Conservation (phyloP, 108 stramenopile genomes). For the Pelagomonas calceolata region DNA sequence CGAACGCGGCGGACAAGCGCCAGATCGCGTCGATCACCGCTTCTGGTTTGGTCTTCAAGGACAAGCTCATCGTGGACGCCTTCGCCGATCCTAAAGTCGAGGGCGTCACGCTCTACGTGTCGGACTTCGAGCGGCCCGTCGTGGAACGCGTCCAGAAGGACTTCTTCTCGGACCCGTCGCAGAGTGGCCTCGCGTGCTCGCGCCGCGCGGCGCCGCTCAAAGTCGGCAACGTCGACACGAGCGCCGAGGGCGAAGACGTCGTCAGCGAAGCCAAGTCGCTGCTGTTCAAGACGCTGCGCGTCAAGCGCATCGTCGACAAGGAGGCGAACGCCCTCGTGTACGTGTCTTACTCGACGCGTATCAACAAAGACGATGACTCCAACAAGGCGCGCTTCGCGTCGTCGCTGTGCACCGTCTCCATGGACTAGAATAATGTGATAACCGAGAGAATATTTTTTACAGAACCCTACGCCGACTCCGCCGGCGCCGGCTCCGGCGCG, state of each 20-base stretch:
- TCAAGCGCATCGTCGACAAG: slow-evolving; percentile 67
- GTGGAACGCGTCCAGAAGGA: slow-evolving; percentile 54
- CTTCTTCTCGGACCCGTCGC: slow-evolving; percentile 73
- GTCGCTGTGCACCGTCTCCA: slow-evolving; percentile 60
- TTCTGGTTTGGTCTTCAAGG: slow-evolving; percentile 72
- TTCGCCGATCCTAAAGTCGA: slow-evolving; percentile 74
- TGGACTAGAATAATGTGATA: slow-evolving; percentile 29
- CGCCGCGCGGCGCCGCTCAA: slow-evolving; percentile 49
- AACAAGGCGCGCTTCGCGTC: slow-evolving; percentile 75
- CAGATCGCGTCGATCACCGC: slow-evolving; percentile 55
- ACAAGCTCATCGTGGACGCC: slow-evolving; percentile 14
- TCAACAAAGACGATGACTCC: slow-evolving; percentile 69
- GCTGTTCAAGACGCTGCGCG: slow-evolving; percentile 69
- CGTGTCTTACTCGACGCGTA: slow-evolving; percentile 69
- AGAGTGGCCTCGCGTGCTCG: slow-evolving; percentile 66
- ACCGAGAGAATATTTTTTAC: too few relatives aligned
- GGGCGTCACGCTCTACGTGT: slow-evolving; percentile 66
- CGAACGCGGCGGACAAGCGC: not conserved
- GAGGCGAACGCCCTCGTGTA: slow-evolving; percentile 71
- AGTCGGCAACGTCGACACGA: slow-evolving; percentile 58
- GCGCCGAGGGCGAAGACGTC: slow-evolving; percentile 63
- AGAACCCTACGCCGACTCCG: too few relatives aligned
- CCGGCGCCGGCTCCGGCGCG: too few relatives aligned
- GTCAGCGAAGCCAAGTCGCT: slow-evolving; percentile 67
- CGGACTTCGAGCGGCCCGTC: slow-evolving; percentile 77